phyloP scores from a whole-genome alignment of 2,329 filamentous ascomycete genomes.

The Fusarium marasasianum region DNA sequence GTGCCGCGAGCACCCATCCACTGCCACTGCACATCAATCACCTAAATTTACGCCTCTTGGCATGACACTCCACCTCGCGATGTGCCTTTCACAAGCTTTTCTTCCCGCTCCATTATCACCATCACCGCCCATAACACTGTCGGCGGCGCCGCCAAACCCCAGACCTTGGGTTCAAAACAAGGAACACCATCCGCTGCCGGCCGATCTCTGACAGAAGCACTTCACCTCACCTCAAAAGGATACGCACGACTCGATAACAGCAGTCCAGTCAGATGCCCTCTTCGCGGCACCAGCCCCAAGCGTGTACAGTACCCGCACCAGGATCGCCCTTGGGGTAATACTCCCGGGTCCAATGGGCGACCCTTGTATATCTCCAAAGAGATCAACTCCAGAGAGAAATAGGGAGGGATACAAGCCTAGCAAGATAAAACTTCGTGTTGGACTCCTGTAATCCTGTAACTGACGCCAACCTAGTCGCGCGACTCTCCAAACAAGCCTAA shows the following conservation, averaged over 20 bases:
- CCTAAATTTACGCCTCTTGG: constrained; percentile 5
- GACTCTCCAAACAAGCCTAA: constrained; percentile 28
- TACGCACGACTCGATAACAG: constrained; percentile 2
- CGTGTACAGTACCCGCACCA: constrained; percentile 30
- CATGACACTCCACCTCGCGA: constrained; percentile 11
- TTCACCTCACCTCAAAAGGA: background rate
- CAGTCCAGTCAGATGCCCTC: constrained; percentile 3
- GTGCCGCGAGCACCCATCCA: constrained; percentile 32
- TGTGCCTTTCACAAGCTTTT: constrained; percentile 18
- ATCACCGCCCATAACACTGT: constrained; percentile 3
- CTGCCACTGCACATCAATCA: constrained; percentile 34
- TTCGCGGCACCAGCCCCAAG: constrained; percentile 14
- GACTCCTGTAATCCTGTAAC: constrained; percentile 36
- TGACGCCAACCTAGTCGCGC: constrained; percentile 34
- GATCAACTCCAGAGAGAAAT: constrained; percentile 7
- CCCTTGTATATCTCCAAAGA: constrained; percentile 4
- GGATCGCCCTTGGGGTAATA: constrained; percentile 30
- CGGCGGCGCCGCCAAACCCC: background rate
- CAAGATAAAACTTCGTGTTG: constrained; percentile 12
- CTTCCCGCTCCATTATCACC: constrained; percentile 1
- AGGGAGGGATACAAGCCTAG: background rate
- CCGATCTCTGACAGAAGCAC: background rate
- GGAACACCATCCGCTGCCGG: constrained; percentile 11
- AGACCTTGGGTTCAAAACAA: background rate
- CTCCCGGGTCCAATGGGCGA: constrained; percentile 29